Evolutionary conservation across 805 yeast genomes (phyloP).

Genomic region (Candida ulmi): DNA sequence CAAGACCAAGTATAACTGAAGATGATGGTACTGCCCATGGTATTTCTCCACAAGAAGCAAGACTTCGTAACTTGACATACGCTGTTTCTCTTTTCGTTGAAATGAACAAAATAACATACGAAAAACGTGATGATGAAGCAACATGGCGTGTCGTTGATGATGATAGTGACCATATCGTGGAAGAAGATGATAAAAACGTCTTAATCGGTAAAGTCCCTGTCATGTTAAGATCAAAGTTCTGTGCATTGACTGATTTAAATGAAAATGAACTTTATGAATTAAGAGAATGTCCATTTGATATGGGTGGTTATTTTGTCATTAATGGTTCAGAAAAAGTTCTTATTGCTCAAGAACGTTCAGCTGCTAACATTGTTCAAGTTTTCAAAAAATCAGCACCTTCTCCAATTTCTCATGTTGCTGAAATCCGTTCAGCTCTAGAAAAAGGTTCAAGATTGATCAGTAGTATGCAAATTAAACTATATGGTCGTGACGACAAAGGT

Average conservation of each 20-base stretch:
- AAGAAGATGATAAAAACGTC: constrained; percentile 71
- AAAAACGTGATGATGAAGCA: constrained; percentile 70
- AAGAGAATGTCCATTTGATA: constrained; percentile 98
- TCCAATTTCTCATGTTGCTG: constrained; percentile 93
- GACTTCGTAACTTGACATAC: constrained; percentile 92
- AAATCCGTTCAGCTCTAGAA: constrained; percentile 93
- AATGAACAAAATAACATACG: constrained; percentile 85
- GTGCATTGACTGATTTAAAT: constrained; percentile 83
- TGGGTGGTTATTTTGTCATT: constrained; percentile 98
- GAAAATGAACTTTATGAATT: constrained; percentile 93
- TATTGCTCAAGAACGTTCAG: constrained; percentile 97
- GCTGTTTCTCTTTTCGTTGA: constrained; percentile 95
- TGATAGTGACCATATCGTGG: constrained; percentile 55
- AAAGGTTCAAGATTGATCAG: constrained; percentile 95
- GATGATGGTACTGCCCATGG: constrained; percentile 99
- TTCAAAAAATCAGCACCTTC: constrained; percentile 97
- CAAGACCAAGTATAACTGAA: constrained; percentile 97
- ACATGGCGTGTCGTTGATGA: constrained; percentile 57
- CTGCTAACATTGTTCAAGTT: constrained; percentile 98
- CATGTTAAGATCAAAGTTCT: constrained; percentile 94
- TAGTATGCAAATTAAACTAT: constrained; percentile 88
- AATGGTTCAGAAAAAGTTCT: constrained; percentile 98
- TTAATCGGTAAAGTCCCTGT: constrained; percentile 96
- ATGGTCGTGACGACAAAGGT: constrained; percentile 71
- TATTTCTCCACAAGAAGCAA: constrained; percentile 96